These are phyloP conservation scores for Cutaneotrichosporon cyanovorans DNA, from an alignment of 1,284 basidiomycete genomes.

Conservation along the genomic window DNA sequence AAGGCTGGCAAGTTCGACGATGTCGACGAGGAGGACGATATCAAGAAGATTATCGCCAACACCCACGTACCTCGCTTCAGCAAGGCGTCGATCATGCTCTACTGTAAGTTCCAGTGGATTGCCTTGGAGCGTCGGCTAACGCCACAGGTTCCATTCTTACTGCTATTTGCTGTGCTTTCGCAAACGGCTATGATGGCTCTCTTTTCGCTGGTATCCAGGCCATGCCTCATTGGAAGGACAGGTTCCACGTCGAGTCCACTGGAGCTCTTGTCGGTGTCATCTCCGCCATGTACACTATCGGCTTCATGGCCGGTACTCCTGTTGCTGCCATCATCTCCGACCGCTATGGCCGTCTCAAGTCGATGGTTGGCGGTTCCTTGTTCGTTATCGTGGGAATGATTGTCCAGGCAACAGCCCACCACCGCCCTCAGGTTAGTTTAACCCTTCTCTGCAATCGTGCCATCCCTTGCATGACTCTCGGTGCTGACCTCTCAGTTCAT, in stretches of 20 bases:
- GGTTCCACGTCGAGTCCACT: slow-evolving; percentile 18
- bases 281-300: slow-evolving; percentile 29
- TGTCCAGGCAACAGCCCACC: slow-evolving; percentile 27
- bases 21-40: too few relatives aligned
- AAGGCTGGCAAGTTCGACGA: too few relatives aligned
- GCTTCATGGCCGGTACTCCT: slow-evolving; percentile 18
- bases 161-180: slow-evolving; percentile 28
- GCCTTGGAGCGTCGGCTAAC: not conserved
- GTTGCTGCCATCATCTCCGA: slow-evolving; percentile 29
- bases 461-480: too few relatives aligned
- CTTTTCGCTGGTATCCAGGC: slow-evolving; percentile 13
- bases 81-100: slow-evolving; percentile 18
- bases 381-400: slow-evolving; percentile 47
- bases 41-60: slow-evolving; percentile 15
- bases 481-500: slow-evolving; percentile 27
- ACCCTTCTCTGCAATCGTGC: slow-evolving; percentile 1
- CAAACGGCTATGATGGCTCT: slow-evolving; percentile 31
- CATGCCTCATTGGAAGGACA: slow-evolving; percentile 26
- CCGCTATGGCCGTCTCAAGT: slow-evolving; percentile 51
- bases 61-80: slow-evolving; percentile 22
- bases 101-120: slow-evolving; percentile 22
- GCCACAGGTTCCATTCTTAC: slow-evolving; percentile 23
- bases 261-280: slow-evolving; percentile 22
- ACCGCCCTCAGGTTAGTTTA: slow-evolving; percentile 7
- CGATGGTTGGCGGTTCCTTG: slow-evolving; percentile 50